Conservation (phyloP, 2,329 filamentous ascomycete species). For the Pseudocercospora musae region DNA sequence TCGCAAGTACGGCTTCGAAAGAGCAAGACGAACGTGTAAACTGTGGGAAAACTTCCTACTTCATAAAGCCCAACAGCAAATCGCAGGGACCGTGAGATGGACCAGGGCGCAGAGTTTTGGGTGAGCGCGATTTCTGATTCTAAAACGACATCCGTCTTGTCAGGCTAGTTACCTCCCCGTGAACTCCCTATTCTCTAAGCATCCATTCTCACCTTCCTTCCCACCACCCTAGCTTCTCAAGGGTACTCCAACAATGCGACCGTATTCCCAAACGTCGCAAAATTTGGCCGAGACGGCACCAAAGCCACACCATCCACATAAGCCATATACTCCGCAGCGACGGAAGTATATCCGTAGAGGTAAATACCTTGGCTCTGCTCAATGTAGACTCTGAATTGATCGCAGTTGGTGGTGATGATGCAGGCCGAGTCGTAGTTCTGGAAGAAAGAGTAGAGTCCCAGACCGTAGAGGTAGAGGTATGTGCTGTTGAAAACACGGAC, state of each 20-base stretch:
- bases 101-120: too few species aligned
- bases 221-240: neutral
- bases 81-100: too few species aligned
- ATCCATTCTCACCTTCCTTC: neutral
- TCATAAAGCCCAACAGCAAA: too few species aligned
- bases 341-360: constrained; percentile 44
- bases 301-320: constrained; percentile 31
- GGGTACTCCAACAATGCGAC: constrained; percentile 7
- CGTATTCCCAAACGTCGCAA: neutral
- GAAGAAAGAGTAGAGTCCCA: constrained; percentile 60
- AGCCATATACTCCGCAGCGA: constrained; percentile 48
- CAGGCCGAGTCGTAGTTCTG: constrained; percentile 53
- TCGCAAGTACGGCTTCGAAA: too few species aligned
- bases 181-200: too few species aligned
- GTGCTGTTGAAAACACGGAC: constrained; percentile 65
- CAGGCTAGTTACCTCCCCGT: too few species aligned
- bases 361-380: constrained; percentile 43
- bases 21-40: too few species aligned
- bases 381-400: constrained; percentile 46
- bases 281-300: constrained; percentile 18
- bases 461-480: constrained; percentile 46
- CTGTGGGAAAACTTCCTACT: too few species aligned
- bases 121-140: too few species aligned
- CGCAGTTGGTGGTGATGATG: constrained; percentile 47
- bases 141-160: too few species aligned